Conservation (phyloP, 306 rosid genomes). For the Gynostemma pentaphyllum region DNA sequence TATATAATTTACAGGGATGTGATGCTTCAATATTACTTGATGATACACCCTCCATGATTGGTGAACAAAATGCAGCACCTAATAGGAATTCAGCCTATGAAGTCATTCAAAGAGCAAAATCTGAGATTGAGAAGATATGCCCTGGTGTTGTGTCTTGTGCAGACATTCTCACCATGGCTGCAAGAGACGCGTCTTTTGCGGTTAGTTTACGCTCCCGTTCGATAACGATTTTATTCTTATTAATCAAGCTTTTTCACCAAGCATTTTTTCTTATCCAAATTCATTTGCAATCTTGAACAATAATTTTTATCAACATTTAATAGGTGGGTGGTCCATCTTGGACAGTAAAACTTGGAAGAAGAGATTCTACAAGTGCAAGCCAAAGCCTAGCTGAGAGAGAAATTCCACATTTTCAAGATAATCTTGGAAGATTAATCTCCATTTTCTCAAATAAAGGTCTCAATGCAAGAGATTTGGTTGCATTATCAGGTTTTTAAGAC, state of each 20-base stretch:
- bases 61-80: no score
- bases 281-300: conserved; percentile 34
- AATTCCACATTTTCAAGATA: conserved; percentile 17
- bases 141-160: no score
- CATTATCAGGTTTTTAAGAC: no score
- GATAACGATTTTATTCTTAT: no score
- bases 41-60: no score
- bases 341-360: no score
- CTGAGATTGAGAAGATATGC: no score
- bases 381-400: conserved; percentile 13
- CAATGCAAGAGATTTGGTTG: conserved; percentile 21
- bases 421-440: conserved; percentile 17
- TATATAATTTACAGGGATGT: conserved; percentile 10
- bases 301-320: no score
- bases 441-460: conserved; percentile 11
- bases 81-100: neutral
- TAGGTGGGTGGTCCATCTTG: conserved; percentile 32
- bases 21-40: neutral
- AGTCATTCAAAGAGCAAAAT: neutral
- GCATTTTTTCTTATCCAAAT: no score
- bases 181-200: neutral
- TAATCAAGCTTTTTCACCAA: no score
- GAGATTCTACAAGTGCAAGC: conserved; percentile 26
- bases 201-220: conserved; percentile 9
- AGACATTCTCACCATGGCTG: neutral